Conservation (phyloP, 2,329 filamentous ascomycete genomes). For the Xenosphaeropsis pyriputrescens region DNA sequence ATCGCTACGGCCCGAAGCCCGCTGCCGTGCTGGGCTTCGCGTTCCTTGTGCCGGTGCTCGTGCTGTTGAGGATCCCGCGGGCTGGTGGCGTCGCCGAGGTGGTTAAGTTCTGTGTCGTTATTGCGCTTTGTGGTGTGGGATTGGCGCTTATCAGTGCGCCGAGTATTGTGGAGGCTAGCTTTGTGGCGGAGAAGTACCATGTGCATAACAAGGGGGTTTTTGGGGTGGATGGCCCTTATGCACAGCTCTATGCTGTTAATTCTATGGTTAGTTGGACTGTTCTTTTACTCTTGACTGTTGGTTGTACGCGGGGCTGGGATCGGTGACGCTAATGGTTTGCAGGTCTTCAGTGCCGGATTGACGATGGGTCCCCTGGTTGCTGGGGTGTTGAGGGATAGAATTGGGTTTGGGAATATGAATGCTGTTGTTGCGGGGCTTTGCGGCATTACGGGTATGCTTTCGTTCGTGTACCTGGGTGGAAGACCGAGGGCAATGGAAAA, state of each 20-base stretch:
- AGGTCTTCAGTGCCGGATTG: conserved; percentile 36
- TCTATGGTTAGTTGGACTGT: conserved; percentile 28
- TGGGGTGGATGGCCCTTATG: conserved; percentile 40
- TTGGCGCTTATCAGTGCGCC: conserved; percentile 37
- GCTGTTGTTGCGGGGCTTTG: conserved; percentile 11
- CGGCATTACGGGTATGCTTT: conserved; percentile 6
- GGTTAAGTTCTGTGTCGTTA: conserved; percentile 27
- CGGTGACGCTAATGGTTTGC: too few relatives aligned
- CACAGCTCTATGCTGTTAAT: conserved; percentile 50
- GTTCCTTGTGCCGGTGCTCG: conserved; percentile 8
- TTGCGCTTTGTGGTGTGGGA: conserved; percentile 32
- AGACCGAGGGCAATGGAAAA: not conserved
- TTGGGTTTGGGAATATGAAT: conserved; percentile 42
- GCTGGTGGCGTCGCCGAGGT: conserved; percentile 23
- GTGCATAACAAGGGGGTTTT: conserved; percentile 39
- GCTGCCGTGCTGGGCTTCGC: conserved; percentile 17
- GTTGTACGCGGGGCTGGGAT: too few relatives aligned
- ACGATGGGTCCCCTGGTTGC: conserved; percentile 43
- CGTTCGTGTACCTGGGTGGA: conserved; percentile 10
- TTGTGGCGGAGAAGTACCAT: conserved; percentile 38
- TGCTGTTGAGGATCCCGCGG: conserved; percentile 26
- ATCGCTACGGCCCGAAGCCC: conserved; percentile 20
- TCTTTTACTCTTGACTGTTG: not conserved
- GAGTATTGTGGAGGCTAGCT: conserved; percentile 39
- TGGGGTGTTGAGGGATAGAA: conserved; percentile 30